Base-by-base conservation (phyloP, 2,329 filamentous ascomycete genomes). In the Fusarium hostae region DNA sequence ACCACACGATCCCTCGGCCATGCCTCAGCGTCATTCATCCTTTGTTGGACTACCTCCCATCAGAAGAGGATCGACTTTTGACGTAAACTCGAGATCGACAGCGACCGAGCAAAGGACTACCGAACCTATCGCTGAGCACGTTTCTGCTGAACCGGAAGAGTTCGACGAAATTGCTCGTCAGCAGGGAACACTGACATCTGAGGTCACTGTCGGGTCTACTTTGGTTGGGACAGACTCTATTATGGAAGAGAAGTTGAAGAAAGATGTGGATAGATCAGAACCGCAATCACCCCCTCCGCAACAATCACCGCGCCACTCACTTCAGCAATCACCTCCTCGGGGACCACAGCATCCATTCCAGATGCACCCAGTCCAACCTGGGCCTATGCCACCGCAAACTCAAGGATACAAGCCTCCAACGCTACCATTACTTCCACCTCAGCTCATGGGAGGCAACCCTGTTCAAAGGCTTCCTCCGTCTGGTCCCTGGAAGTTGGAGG, bases 41-140 rank as follows among this genome's bases (percentile, higher is more conserved):
- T 90, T 90, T 68, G 80, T 86, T 26, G 87, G 87, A 2, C 78
- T 91, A 40, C 89, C 89, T 6, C 87, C 87, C 3, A 89, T 91
- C 63, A 84, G 87, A 48, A 84, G 87, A 35, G 85, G 84, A 18
- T 90, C 89, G 20, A 87, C 86, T 6, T 88, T 91, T 77, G 86
- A 85, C 22, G 71, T 86, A 22, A 78, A 72, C 26, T 71, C 78
- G 35, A 79, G 75, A 60, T 78, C 78, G 34, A 78, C 78, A 44
- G 77, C 78, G 39, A 78, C 78, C 39, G 79, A 75, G 39, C 68
- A 76, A 32, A 78, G 75, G 59, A 77, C 78, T 39, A 77, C 78
- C 35, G 79, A 76, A 59, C 82, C 80, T 61, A 81, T 80, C 12
- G 74, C 74, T 15, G 79, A 79, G 48, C 77, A 75, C 30, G 76